phyloP scores from a whole-genome alignment of 441 rosid species.

The Croton laevigatus region DNA sequence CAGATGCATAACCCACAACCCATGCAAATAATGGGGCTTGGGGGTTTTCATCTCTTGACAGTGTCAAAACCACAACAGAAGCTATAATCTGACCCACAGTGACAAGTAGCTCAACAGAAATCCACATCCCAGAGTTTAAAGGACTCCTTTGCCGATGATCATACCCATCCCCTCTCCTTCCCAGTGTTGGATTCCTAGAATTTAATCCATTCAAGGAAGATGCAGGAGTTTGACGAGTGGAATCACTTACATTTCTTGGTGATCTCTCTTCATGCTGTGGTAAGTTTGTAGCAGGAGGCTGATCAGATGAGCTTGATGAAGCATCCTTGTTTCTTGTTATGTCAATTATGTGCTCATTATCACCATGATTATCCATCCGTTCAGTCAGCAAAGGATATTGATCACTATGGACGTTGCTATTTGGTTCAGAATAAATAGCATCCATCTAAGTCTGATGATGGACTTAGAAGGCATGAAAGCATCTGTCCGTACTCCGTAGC shows the following conservation, averaged over 20 bases:
- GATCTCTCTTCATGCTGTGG: conserved; percentile 50
- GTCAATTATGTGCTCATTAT: conserved; percentile 59
- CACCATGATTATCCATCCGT: conserved; percentile 35
- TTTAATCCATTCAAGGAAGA: conserved; percentile 43
- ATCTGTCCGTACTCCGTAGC: conserved; percentile 15
- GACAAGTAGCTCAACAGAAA: conserved; percentile 71
- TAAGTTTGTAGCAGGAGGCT: conserved; percentile 25
- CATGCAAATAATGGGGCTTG: conserved; percentile 77
- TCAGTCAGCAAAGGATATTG: conserved; percentile 64
- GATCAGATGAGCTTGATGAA: conserved; percentile 48
- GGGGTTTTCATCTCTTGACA: conserved; percentile 74
- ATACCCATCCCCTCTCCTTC: conserved; percentile 52
- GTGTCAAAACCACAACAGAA: conserved; percentile 64
- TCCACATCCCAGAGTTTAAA: conserved; percentile 86
- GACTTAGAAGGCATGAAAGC: conserved; percentile 28
- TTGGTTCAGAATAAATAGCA: conserved; percentile 41
- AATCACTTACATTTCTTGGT: conserved; percentile 28
- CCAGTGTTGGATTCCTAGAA: conserved; percentile 40
- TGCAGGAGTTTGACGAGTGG: conserved; percentile 40
- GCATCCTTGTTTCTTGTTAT: conserved; percentile 46
- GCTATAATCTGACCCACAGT: conserved; percentile 87
- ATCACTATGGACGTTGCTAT: conserved; percentile 30
- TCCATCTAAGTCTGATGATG: conserved; percentile 59
- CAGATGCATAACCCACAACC: conserved; percentile 93
- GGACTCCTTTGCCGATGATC: conserved; percentile 81